These are phyloP conservation scores for Fusarium tuaranense DNA, from an alignment of 2,329 filamentous ascomycete species.

Conservation along the genomic window DNA sequence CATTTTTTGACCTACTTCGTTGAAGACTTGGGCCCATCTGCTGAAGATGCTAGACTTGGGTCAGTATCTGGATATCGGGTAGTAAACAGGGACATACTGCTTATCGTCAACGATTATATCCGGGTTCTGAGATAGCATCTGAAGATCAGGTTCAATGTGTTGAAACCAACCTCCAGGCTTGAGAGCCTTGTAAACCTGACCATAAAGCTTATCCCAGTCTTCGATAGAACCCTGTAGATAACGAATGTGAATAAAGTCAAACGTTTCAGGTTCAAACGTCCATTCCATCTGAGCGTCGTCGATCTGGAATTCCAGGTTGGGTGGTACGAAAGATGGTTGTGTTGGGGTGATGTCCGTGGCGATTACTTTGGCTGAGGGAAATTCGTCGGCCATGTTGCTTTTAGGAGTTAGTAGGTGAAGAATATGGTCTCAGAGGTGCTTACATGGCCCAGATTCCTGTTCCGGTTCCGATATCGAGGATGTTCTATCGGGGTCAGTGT, in stretches of 20 bases:
- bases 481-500: conserved; percentile 8
- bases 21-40: conserved; percentile 31
- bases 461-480: conserved; percentile 38
- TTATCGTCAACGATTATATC: conserved; percentile 17
- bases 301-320: conserved; percentile 53
- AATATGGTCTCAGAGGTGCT: not conserved
- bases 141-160: conserved; percentile 41
- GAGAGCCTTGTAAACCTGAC: conserved; percentile 28
- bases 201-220: conserved; percentile 45
- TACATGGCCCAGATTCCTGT: conserved; percentile 42
- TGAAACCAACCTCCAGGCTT: conserved; percentile 44
- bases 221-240: conserved; percentile 45
- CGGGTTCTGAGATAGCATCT: conserved; percentile 31
- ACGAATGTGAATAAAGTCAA: conserved; percentile 50
- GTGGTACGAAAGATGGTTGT: conserved; percentile 44
- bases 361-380: conserved; percentile 36
- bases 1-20: conserved; percentile 29
- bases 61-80: too few relatives aligned
- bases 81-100: conserved; percentile 4
- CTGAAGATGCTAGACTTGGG: conserved; percentile 29
- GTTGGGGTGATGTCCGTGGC: conserved; percentile 37
- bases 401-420: not conserved
- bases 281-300: conserved; percentile 55
- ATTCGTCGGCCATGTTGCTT: conserved; percentile 38
- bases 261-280: conserved; percentile 50